Conservation (phyloP, 331 rosid genomes). For the Cydonia oblonga region DNA sequence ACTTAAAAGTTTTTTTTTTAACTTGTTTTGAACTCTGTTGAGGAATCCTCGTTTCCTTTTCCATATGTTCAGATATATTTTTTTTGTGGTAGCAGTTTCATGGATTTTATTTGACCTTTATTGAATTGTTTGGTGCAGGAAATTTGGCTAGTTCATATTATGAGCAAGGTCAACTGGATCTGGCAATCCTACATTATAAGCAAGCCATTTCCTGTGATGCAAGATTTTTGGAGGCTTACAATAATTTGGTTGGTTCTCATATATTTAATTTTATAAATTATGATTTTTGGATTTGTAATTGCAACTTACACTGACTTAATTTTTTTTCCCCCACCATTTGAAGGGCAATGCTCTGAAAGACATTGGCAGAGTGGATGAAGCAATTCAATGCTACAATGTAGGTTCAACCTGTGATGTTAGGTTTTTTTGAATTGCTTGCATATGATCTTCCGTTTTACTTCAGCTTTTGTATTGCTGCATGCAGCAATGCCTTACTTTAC, state of each 20-base stretch:
- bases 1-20: neutral
- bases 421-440: slow-evolving; percentile 7
- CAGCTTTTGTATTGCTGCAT: slow-evolving; percentile 9
- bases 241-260: slow-evolving; percentile 71
- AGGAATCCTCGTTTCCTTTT: neutral
- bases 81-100: neutral
- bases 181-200: slow-evolving; percentile 93
- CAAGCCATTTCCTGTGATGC: slow-evolving; percentile 88
- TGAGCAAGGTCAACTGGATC: slow-evolving; percentile 88
- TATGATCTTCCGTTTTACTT: slow-evolving; percentile 2
- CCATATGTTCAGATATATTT: neutral
- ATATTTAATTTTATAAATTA: neutral
- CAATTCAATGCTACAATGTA: slow-evolving; percentile 91
- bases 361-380: slow-evolving; percentile 88
- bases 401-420: slow-evolving; percentile 6
- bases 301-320: neutral
- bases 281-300: neutral
- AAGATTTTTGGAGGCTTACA: slow-evolving; percentile 95
- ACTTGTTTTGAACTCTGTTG: neutral
- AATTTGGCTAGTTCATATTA: slow-evolving; percentile 86
- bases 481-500: slow-evolving; percentile 90
- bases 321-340: neutral
- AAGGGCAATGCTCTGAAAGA: slow-evolving; percentile 98
- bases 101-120: neutral
- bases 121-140: slow-evolving; percentile 36